Evolutionary conservation across 345 rosid species (phyloP).

Genomic region (Euphorbia lathyris): DNA sequence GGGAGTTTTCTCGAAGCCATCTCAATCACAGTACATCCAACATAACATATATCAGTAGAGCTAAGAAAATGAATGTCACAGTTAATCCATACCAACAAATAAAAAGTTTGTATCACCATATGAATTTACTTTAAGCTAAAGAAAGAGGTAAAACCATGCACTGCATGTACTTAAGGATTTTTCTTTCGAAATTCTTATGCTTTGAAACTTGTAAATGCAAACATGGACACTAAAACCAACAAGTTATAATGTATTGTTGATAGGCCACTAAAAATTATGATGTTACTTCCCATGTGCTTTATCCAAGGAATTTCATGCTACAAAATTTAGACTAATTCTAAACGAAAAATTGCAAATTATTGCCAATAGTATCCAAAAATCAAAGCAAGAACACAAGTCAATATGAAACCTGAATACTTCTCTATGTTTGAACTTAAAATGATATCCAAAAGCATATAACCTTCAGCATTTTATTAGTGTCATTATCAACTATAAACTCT

Average conservation of each 20-base stretch:
- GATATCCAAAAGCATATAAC: not conserved
- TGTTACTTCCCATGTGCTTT: not conserved
- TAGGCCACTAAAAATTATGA: not conserved
- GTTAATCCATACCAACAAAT: constrained; percentile 20
- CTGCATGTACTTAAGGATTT: not conserved
- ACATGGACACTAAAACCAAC: not conserved
- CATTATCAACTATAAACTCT: not conserved
- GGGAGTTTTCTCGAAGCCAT: constrained; percentile 37
- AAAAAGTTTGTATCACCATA: not conserved
- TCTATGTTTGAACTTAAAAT: not conserved
- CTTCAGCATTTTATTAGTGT: not conserved
- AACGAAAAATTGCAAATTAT: not conserved
- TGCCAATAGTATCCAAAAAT: not conserved
- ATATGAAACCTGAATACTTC: not conserved
- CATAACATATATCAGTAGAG: constrained; percentile 36
- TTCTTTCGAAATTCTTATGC: not conserved
- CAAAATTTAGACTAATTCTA: not conserved
- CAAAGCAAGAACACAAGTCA: not conserved
- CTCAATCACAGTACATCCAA: constrained; percentile 37
- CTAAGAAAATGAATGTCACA: constrained; percentile 23
- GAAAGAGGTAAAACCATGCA: not conserved
- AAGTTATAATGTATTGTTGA: not conserved
- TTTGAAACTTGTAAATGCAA: not conserved
- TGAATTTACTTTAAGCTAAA: too few species aligned
- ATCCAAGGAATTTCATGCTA: too few species aligned